Percentiles rank a stretch among this genome's conserved stretches.
These are phyloP conservation scores for Zymoseptoria brevis DNA, from an alignment of 2,329 filamentous ascomycete species.

Conservation along the genomic window DNA sequence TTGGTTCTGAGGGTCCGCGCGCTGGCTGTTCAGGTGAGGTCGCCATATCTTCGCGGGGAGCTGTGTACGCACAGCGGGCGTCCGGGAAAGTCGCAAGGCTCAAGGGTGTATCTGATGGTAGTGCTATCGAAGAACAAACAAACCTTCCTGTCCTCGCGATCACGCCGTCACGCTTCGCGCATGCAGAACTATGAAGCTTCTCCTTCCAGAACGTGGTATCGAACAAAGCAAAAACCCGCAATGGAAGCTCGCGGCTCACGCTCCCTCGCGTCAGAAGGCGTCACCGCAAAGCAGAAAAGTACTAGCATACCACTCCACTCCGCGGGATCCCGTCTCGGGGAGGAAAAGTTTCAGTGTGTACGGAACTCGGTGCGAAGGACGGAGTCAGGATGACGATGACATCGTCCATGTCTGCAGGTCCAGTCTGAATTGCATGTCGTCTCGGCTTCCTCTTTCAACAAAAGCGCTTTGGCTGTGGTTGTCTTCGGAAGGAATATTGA, in stretches of 20 bases:
- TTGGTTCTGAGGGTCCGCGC: constrained; percentile 1
- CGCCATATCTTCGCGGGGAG: background rate
- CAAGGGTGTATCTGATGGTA: background rate
- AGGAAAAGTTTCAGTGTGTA: background rate
- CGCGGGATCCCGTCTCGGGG: background rate
- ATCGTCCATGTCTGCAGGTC: background rate
- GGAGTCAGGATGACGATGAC: background rate
- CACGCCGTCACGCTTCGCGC: background rate
- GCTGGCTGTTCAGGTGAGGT: background rate
- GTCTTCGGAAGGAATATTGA: background rate
- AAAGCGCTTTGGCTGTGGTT: background rate
- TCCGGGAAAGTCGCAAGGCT: background rate
- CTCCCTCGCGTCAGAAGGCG: background rate
- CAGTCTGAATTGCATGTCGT: background rate
- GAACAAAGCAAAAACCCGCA: background rate
- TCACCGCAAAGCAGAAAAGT: background rate
- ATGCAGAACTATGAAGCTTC: background rate
- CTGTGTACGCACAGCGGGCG: background rate
- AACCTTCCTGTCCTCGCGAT: background rate
- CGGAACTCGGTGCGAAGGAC: background rate
- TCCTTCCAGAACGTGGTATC: background rate
- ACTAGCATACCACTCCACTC: background rate
- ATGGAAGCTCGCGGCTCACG: background rate
- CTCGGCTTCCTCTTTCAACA: background rate
- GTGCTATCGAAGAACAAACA: background rate